Conservation (phyloP, 257 asterid genomes). For the Salvia rosmarinus region DNA sequence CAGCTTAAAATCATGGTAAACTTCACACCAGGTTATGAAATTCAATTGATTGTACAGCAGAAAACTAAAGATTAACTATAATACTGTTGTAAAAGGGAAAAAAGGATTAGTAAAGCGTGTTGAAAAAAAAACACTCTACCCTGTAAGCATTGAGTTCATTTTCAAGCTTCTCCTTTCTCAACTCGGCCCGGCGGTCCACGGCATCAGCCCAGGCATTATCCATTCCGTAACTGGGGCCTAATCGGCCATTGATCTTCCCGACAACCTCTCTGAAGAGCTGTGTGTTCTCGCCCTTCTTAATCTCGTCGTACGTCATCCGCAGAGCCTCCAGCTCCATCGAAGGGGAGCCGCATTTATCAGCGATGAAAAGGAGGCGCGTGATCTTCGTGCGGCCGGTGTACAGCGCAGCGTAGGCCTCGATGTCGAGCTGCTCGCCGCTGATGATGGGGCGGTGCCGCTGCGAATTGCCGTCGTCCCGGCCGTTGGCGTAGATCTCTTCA, state of each 20-base stretch:
- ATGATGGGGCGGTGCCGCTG: slow-evolving; percentile 78
- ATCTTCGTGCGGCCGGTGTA: slow-evolving; percentile 89
- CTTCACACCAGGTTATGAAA: not conserved
- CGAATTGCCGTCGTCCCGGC: slow-evolving; percentile 49
- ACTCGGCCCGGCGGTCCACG: slow-evolving; percentile 80
- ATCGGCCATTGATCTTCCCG: slow-evolving; percentile 70
- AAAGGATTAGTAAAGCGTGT: not conserved
- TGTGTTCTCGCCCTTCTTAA: slow-evolving; percentile 92
- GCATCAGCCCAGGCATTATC: slow-evolving; percentile 77
- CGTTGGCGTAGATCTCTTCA: slow-evolving; percentile 70
- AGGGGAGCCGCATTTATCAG: slow-evolving; percentile 62
- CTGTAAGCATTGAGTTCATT: slow-evolving; percentile 87
- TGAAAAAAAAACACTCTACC: slow-evolving; percentile 42
- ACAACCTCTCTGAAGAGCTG: slow-evolving; percentile 77
- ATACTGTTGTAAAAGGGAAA: not conserved
- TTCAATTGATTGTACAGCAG: not conserved
- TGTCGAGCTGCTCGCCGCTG: slow-evolving; percentile 85
- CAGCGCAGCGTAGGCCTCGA: slow-evolving; percentile 90
- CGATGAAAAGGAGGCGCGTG: slow-evolving; percentile 72
- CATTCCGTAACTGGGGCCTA: slow-evolving; percentile 68
- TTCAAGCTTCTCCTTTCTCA: slow-evolving; percentile 87
- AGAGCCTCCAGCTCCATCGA: slow-evolving; percentile 85
- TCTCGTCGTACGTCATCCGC: slow-evolving; percentile 93
- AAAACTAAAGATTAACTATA: not conserved
- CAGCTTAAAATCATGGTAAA: slow-evolving; percentile 6